Base-by-base conservation (phyloP, 1,284 basidiomycete genomes). In the Pseudozyma thailandica region DNA sequence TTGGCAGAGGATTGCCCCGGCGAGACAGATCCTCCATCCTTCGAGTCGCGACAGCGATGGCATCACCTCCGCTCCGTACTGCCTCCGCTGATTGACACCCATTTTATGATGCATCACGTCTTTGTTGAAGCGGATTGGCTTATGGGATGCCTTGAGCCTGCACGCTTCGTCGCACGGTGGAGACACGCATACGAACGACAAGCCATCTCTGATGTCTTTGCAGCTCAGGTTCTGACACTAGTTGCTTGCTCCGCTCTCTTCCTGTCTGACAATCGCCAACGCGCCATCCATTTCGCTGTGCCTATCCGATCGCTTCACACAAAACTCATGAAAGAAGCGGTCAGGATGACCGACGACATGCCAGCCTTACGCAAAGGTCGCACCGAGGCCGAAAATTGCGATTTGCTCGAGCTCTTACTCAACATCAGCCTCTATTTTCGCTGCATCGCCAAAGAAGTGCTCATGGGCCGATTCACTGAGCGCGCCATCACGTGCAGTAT, bases 91-190 rank as follows among this genome's bases (percentile, higher is more conserved):
- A 43, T 50, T 35, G 65, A 69, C n/a, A 69, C 49, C 13, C 54
- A 69, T 27, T 30, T 49, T 33, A 53, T 69, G 41, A 53, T 63
- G 54, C 50, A 59, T 44, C 51, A 62, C 48, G 20, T 57, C 26
- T 50, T 63, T 28, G 44, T 50, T 39, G 55, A 63, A 27, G 50
- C 54, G 23, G 54, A 69, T 28, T 69, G 65, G 65, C 54, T 69
- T 35, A 38, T 59, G 38, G 28, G 25, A 15, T 54, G 30, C 20
- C 9, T 54, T 18, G 37, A 69, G 16, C 33, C 55, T 16, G 42
- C 50, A n/a, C 54, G 54, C n/a, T 58, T 59, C 39, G 47, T 69
- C 15, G 49, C 51, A 2, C 50, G 56, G n/a, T 69, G 65, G 65
- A 41, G 37, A 13, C n/a, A 52, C 33, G 46, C 59, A 7, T 54